These are phyloP conservation scores for Hysterangium stoloniferum DNA, from an alignment of 768 basidiomycete species.

Conservation along the genomic window DNA sequence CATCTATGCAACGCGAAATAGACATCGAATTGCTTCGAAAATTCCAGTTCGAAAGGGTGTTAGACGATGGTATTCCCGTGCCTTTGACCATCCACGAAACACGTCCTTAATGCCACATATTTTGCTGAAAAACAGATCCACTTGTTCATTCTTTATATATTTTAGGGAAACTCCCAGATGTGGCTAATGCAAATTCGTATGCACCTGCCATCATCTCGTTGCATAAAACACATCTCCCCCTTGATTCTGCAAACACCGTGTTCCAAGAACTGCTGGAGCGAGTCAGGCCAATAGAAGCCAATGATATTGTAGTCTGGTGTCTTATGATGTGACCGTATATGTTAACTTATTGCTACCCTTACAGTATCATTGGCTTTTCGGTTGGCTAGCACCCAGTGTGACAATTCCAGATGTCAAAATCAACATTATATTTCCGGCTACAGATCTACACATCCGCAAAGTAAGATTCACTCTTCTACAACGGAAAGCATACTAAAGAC, in stretches of 20 bases:
- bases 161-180: constrained; percentile 52
- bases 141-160: constrained; percentile 53
- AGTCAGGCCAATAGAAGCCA: constrained; percentile 45
- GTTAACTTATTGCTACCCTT: constrained; percentile 11
- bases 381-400: constrained; percentile 43
- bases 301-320: constrained; percentile 52
- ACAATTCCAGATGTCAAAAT: constrained; percentile 63
- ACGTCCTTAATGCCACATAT: not conserved
- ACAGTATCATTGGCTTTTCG: constrained; percentile 79
- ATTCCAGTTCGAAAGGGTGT: constrained; percentile 48
- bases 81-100: not conserved
- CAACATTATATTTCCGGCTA: too few species aligned
- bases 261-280: constrained; percentile 29
- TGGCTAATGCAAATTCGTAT: constrained; percentile 16
- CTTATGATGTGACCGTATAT: constrained; percentile 1
- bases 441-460: constrained; percentile 83
- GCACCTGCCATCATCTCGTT: constrained; percentile 63
- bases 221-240: constrained; percentile 65
- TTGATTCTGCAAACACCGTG: constrained; percentile 30
- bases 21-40: constrained; percentile 10
- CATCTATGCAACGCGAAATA: not conserved
- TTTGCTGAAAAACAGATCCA: constrained; percentile 37
- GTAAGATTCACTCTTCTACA: constrained; percentile 25
- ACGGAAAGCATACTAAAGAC: not conserved
- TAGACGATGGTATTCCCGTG: constrained; percentile 39